Evolutionary conservation across 177 flowering plant genomes (phyloP).

Genomic region (Vitis hybrid): DNA sequence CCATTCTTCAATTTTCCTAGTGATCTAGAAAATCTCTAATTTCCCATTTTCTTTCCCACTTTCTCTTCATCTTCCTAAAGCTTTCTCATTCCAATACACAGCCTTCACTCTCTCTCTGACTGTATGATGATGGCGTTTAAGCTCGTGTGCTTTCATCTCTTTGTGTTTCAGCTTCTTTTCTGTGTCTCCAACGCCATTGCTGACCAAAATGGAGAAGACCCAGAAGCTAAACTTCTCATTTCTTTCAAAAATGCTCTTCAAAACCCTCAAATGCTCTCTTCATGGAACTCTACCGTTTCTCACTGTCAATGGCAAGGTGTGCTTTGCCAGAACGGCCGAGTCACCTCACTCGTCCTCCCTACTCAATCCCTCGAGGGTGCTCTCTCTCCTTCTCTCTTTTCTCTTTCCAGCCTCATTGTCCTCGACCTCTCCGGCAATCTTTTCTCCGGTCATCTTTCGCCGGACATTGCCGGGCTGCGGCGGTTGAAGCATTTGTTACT

Average conservation of each 20-base stretch:
- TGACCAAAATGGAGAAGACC: conserved; percentile 10
- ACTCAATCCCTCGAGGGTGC: conserved; percentile 42
- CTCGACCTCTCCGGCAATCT: conserved; percentile 57
- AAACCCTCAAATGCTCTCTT: conserved; percentile 38
- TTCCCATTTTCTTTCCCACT: too few relatives aligned
- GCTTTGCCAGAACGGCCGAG: conserved; percentile 40
- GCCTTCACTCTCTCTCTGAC: background rate
- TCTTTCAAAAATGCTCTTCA: conserved; percentile 49
- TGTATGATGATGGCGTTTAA: conserved; percentile 23
- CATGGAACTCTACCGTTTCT: conserved; percentile 41
- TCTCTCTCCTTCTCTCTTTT: conserved; percentile 43
- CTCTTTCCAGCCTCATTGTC: conserved; percentile 33
- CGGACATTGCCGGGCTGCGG: conserved; percentile 25
- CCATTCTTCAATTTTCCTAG: too few relatives aligned
- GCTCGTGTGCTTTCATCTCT: conserved; percentile 1
- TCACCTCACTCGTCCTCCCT: conserved; percentile 48
- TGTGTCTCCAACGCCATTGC: conserved; percentile 4
- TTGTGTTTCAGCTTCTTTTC: conserved; percentile 10
- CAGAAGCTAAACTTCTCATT: conserved; percentile 38
- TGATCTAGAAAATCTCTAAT: too few relatives aligned
- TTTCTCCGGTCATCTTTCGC: conserved; percentile 41
- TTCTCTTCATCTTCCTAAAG: too few relatives aligned
- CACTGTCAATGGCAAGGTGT: conserved; percentile 72
- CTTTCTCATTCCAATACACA: too few relatives aligned
- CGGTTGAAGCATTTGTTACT: conserved; percentile 31